Evolutionary conservation across 2,329 filamentous ascomycete genomes (phyloP), one percentile per base, ranked within the genome.

Genomic region (Phoma sp.): DNA sequence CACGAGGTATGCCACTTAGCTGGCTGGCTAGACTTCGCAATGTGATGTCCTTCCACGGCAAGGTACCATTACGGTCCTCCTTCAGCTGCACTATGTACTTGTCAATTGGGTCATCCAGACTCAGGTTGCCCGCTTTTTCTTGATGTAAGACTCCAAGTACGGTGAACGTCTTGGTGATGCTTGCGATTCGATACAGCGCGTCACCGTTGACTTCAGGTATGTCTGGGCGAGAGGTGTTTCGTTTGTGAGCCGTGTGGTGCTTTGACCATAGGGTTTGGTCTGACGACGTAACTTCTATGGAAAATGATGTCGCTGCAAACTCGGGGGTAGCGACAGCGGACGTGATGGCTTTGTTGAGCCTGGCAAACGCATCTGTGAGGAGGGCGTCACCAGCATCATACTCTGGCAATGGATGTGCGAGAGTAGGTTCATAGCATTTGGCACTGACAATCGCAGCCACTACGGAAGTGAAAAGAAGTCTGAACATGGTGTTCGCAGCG

Each of bases 31-130:
- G 61, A 39, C 64, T 72, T 8, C 77, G 70, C 47, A 80, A 60
- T 1, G 77, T 79, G 45, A 79, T 78, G 44, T 78, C 73, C 25
- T 77, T 74, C 75, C 76, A 80, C 3, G 69, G 69, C 32, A 75
- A 63, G 1, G 58, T 71, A 2, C 71, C 71, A 2, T 65, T 56
- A 35, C 72, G 67, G 24, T 66, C 54, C 4, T 64, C 67, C 19
- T 57, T 61, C 36, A 77, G 48, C 49, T 74, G 72, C 6, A 55
- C 44, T 10, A 77, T 62, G 52, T 75, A 75, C 21, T 65, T 71
- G 17, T 70, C 60, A 9, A 76, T 62, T 0, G 72, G 54, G 10
- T 69, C 69, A 49, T 75, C 72, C n/a, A 75, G 52, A 31, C 68
- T 73, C 46, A 75, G 40, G n/a, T 73, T 73, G 0, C 71, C 70